A percentile compares a stretch with the other conserved stretches of the same genome.
These are phyloP conservation scores for Fomitopsis serialis DNA, from an alignment of 768 basidiomycete species.

Conservation along the genomic window DNA sequence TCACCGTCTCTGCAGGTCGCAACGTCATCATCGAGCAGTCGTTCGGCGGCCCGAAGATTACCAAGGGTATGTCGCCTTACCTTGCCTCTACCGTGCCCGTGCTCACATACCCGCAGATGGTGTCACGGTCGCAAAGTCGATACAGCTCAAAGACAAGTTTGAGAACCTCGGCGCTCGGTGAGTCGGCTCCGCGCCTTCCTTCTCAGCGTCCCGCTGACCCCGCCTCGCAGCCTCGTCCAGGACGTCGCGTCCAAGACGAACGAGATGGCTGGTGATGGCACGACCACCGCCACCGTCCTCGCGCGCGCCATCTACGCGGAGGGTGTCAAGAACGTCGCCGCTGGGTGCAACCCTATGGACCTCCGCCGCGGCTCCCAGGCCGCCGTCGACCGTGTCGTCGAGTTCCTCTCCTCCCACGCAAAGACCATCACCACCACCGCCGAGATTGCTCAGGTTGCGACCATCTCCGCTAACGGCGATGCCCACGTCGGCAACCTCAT, in stretches of 20 bases:
- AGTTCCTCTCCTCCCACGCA: slow-evolving; percentile 83
- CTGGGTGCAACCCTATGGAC: slow-evolving; percentile 99
- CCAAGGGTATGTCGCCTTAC: slow-evolving; percentile 62
- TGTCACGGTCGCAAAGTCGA: slow-evolving; percentile 96
- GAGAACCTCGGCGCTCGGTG: slow-evolving; percentile 98
- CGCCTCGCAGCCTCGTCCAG: slow-evolving; percentile 67
- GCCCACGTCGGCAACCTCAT: slow-evolving; percentile 89
- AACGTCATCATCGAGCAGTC: slow-evolving; percentile 98
- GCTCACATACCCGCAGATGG: slow-evolving; percentile 52
- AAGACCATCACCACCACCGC: slow-evolving; percentile 95
- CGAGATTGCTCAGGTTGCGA: slow-evolving; percentile 99
- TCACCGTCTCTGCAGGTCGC: slow-evolving; percentile 47
- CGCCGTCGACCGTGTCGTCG: slow-evolving; percentile 89
- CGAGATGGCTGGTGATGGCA: slow-evolving; percentile 95
- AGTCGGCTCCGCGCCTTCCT: slow-evolving; percentile 17
- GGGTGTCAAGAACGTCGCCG: slow-evolving; percentile 98
- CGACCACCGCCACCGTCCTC: slow-evolving; percentile 95
- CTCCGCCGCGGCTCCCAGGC: slow-evolving; percentile 97
- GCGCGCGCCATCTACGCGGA: slow-evolving; percentile 97
- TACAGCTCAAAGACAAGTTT: slow-evolving; percentile 94
- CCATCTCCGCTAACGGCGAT: slow-evolving; percentile 82
- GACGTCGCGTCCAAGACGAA: slow-evolving; percentile 97
- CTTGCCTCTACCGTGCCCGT: background rate
- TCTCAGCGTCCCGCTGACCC: slow-evolving; percentile 5
- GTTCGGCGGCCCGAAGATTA: slow-evolving; percentile 89